A percentile compares a stretch with the other conserved stretches of the same genome.
Conservation (phyloP, 2,329 filamentous ascomycete species). For the Seiridium cupressi region DNA sequence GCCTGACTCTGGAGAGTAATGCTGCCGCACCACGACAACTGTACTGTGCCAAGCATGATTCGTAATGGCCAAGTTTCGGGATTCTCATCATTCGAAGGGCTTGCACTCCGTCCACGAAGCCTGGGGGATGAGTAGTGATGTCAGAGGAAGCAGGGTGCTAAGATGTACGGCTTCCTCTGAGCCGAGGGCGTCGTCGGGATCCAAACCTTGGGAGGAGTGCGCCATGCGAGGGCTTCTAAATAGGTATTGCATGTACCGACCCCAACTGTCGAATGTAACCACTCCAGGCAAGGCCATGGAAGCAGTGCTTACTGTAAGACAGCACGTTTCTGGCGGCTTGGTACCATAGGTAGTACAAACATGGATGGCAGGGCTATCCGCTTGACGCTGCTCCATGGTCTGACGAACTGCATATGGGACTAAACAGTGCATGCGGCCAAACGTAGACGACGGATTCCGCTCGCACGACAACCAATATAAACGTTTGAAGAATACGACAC, state of each 20-base stretch:
- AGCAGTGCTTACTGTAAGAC: too few relatives aligned
- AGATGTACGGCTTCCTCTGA: neutral
- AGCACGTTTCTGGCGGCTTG: too few relatives aligned
- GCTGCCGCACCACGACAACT: neutral
- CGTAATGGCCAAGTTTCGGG: neutral
- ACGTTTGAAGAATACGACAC: neutral
- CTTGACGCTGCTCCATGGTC: too few relatives aligned
- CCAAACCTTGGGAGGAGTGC: too few relatives aligned
- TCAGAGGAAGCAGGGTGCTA: conserved; percentile 2
- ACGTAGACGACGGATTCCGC: too few relatives aligned
- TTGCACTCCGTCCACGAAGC: neutral
- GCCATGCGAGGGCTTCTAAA: neutral
- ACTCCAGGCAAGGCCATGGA: too few relatives aligned
- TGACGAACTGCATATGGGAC: too few relatives aligned
- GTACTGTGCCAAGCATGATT: neutral
- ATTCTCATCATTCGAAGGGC: neutral
- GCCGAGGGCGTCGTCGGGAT: neutral
- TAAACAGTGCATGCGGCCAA: too few relatives aligned
- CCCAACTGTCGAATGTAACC: neutral
- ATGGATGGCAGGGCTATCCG: too few relatives aligned
- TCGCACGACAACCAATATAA: too few relatives aligned
- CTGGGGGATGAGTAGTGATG: neutral
- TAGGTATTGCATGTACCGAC: neutral
- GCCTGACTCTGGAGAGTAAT: neutral
- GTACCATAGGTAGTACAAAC: too few relatives aligned